Percentiles rank a stretch among this genome's conserved stretches.
Conservation (phyloP, 106 monocot genomes). For the Phalaenopsis equestris region DNA sequence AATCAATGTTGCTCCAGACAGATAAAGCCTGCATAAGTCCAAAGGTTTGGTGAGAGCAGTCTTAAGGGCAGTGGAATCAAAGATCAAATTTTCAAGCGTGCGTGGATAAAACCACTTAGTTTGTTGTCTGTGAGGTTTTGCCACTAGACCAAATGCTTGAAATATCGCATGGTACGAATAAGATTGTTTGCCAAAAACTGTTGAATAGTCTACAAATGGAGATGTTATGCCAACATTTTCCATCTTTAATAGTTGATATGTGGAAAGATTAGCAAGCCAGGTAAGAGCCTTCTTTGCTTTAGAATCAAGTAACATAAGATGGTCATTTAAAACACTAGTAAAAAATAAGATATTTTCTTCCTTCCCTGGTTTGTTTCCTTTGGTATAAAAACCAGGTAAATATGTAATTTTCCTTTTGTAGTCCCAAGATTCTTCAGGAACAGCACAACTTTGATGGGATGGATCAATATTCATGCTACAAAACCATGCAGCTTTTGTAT, state of each 20-base stretch:
- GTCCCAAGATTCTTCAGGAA: conserved; percentile 76
- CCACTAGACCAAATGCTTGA: conserved; percentile 82
- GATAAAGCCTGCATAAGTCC: conserved; percentile 56
- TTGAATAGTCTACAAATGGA: conserved; percentile 24
- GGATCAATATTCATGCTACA: conserved; percentile 85
- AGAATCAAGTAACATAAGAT: conserved; percentile 46
- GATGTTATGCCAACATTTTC: conserved; percentile 66
- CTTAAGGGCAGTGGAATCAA: conserved; percentile 73
- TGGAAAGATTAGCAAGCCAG: conserved; percentile 71
- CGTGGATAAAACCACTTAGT: conserved; percentile 70
- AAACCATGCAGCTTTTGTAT: conserved; percentile 76
- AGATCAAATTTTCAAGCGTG: conserved; percentile 70
- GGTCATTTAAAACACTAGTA: conserved; percentile 59
- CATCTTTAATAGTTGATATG: conserved; percentile 53
- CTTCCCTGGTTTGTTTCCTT: conserved; percentile 51
- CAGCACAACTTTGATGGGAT: conserved; percentile 53
- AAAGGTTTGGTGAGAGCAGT: conserved; percentile 74
- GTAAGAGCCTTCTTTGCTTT: conserved; percentile 68
- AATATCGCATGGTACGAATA: conserved; percentile 69
- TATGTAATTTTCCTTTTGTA: conserved; percentile 47
- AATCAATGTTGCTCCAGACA: conserved; percentile 82
- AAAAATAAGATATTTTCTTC: conserved; percentile 80
- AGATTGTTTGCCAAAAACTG: conserved; percentile 8
- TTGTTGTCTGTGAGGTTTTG: conserved; percentile 42
- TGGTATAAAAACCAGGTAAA: conserved; percentile 86